Base-by-base conservation (phyloP, 164 flowering plant genomes). In the Houttuynia cordata region DNA sequence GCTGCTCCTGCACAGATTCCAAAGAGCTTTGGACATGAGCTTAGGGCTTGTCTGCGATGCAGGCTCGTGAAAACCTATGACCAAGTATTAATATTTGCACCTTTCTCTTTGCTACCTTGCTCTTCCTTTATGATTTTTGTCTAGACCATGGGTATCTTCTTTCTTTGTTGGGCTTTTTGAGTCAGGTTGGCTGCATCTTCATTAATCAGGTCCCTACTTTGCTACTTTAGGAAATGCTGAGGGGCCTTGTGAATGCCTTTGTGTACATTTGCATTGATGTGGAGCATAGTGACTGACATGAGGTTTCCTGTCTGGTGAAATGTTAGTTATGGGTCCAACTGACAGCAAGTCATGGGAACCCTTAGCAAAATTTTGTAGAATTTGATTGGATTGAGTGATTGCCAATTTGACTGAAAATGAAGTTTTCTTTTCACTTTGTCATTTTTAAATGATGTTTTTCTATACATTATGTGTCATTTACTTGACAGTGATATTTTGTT, bases 31-130 rank as follows among this genome's bases (percentile, higher is more conserved):
- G 99, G 99, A 6, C 96, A 90, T 37, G 99, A 90, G 68, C 93
- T 90, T 7, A 71, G 99, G 68, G 95, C 97, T 53, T 93, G 99
- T 61, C 96, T 90, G 64, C 97, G 99, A 45, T 93, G 99, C 73
- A 80, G 91, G 49, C 97, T 93, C 45, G 97, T 90, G 79, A 93
- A 93, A 70, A 90, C 99, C 59, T 88, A 83, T 73, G 95, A 93
- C 65, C 97, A 90, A 85, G 98, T 89, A 7, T 19, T 3, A 52
- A 47, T 67, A 45, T 68, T 60, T 23, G 17, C 49, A 12, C 49
- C 49, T 17, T n/a, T n/a, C n/a, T 23, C 57, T 23, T 54, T 51
- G 9, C 41, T 64, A 52, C 19, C 19, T 24, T 20, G 37, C 6
- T 30, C 37, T 6, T 30, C 37, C 37, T 6, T 30, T 30, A n/a